These are phyloP conservation scores for Chrysoporthe deuterocubensis DNA, from an alignment of 2,329 filamentous ascomycete genomes.

Conservation along the genomic window DNA sequence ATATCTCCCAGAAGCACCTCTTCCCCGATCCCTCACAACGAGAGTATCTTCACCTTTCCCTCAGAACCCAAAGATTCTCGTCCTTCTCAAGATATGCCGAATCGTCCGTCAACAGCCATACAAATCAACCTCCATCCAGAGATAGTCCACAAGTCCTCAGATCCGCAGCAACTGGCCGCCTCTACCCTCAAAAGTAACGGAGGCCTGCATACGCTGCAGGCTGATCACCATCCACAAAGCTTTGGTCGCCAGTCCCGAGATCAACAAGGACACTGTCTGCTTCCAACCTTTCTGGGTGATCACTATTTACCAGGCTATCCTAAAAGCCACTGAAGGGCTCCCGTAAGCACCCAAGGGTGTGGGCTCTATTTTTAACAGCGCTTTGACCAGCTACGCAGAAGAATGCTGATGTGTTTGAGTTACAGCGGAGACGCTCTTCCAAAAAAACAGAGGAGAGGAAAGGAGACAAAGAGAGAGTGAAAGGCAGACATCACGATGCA, in stretches of 20 bases:
- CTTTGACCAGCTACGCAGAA: neutral
- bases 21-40: too few species aligned
- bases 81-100: too few species aligned
- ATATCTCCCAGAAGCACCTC: too few species aligned
- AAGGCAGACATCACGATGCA: neutral
- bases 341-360: too few species aligned
- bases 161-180: neutral
- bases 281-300: fast-evolving
- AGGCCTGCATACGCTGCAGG: neutral
- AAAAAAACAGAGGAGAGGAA: neutral
- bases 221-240: neutral
- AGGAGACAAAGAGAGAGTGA: neutral
- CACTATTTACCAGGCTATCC: neutral
- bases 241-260: neutral
- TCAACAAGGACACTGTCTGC: neutral
- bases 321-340: too few species aligned
- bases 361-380: too few species aligned
- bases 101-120: neutral
- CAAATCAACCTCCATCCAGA: neutral
- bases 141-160: neutral
- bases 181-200: conserved; percentile 21
- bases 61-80: too few species aligned
- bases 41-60: too few species aligned
- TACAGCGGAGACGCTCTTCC: neutral
- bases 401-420: neutral